Base-by-base conservation (phyloP, 305 asterid genomes). In the Fraxinus paxiana region DNA sequence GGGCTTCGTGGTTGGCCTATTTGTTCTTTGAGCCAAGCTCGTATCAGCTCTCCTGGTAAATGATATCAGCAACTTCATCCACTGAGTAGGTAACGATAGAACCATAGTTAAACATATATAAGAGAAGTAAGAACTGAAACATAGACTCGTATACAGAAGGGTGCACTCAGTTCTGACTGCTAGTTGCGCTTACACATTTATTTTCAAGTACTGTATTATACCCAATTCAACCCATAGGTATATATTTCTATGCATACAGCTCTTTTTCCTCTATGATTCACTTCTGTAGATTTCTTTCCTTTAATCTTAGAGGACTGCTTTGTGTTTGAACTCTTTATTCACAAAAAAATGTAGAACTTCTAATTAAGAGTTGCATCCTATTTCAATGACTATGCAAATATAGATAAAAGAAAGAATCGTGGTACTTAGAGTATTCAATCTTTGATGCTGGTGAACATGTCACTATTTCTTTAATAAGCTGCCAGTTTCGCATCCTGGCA, bases 401-500 rank as follows among this genome's bases (percentile, higher is more conserved):
- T n/a, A 0, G 74, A 70, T 61, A 46, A 77, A 24, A 48, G 77
- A 24, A 20, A 41, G 59, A 72, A 69, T 56, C 22, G 12, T 13
- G 13, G 70, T 61, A 9, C 70, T 20, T 59, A 20, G 15, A 6
- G 70, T 61, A 2, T 61, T 7, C 28, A 61, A 18, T 8, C 70
- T 61, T 20, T 61, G 59, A 18, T 77, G 34, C 48, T 22, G 17
- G 12, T 54, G 75, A 78, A 63, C 72, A 75, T 54, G 24, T n/a
- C 51, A 35, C 46, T 59, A n/a, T 73, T 41, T 43, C 30, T 54
- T 34, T 43, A 5, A 37, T 28, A 67, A 26, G 59, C 76, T 80
- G 54, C 73, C n/a, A 65, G 35, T 35, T 80, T 20, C 33, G 2
- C 63, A 46, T 72, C 81, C 80, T 84, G 22, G 24, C 18, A 12